A percentile compares a stretch with the other conserved stretches of the same genome.
Evolutionary conservation across 2,329 filamentous ascomycete species (phyloP).

Genomic region (Pseudocercospora cruenta): DNA sequence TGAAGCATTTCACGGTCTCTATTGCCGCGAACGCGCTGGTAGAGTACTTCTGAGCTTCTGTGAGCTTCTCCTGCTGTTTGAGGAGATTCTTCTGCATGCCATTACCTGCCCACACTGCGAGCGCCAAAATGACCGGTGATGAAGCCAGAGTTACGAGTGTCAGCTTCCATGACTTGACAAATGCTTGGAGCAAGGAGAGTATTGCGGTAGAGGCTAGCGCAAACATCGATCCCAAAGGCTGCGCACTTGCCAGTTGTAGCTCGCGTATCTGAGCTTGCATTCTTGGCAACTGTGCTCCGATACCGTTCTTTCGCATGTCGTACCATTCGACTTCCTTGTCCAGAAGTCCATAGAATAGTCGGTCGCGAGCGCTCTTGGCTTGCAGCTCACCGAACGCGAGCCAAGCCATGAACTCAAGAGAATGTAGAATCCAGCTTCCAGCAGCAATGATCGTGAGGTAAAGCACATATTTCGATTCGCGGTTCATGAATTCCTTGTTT

Average conservation of each 20-base stretch:
- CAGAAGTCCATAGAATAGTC: constrained; percentile 71
- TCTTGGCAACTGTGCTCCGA: constrained; percentile 70
- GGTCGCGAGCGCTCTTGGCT: constrained; percentile 65
- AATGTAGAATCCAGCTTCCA: constrained; percentile 69
- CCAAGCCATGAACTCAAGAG: constrained; percentile 70
- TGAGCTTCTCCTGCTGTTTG: constrained; percentile 69
- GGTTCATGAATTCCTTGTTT: constrained; percentile 56
- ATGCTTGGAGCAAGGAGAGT: constrained; percentile 70
- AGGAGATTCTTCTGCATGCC: constrained; percentile 68
- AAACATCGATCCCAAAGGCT: constrained; percentile 73
- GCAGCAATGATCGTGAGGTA: constrained; percentile 66
- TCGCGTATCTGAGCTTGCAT: constrained; percentile 82
- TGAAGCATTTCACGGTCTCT: constrained; percentile 84
- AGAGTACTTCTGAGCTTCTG: constrained; percentile 70
- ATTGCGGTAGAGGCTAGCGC: constrained; percentile 67
- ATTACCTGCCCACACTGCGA: constrained; percentile 64
- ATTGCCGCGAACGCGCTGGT: constrained; percentile 73
- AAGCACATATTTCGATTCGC: constrained; percentile 64
- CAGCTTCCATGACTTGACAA: constrained; percentile 81
- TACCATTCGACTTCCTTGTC: constrained; percentile 80
- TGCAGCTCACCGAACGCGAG: constrained; percentile 80
- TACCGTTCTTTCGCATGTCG: constrained; percentile 71
- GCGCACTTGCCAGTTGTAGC: constrained; percentile 77
- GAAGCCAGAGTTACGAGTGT: constrained; percentile 77
- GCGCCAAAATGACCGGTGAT: constrained; percentile 66